These are phyloP conservation scores for Darksidea phi DNA, from an alignment of 495 filamentous ascomycete species.

Conservation along the genomic window DNA sequence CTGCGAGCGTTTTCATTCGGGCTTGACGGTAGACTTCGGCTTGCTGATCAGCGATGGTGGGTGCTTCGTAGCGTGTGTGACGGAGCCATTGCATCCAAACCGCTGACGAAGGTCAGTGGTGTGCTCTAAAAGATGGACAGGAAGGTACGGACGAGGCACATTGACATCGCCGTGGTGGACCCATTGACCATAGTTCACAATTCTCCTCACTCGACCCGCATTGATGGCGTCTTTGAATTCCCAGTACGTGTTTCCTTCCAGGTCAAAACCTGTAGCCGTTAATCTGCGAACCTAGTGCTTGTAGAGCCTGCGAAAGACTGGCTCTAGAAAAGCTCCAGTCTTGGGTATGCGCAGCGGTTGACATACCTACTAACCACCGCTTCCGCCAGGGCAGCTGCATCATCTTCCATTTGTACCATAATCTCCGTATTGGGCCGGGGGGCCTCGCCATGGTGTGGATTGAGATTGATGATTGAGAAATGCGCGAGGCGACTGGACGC, in stretches of 20 bases:
- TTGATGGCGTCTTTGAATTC: constrained; percentile 72
- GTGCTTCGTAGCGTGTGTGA: constrained; percentile 68
- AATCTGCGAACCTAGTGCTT: not conserved
- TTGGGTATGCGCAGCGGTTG: not conserved
- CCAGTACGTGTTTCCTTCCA: constrained; percentile 91
- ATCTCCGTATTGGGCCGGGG: constrained; percentile 44
- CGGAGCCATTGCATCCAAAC: constrained; percentile 98
- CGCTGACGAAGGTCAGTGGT: constrained; percentile 47
- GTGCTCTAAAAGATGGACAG: not conserved
- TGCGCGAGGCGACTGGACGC: constrained; percentile 10
- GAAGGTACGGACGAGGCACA: constrained; percentile 50
- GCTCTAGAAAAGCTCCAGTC: too few species aligned
- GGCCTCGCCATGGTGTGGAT: constrained; percentile 35
- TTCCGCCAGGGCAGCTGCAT: constrained; percentile 83
- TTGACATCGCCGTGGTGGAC: constrained; percentile 68
- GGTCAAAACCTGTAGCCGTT: constrained; percentile 65
- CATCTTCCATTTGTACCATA: constrained; percentile 85
- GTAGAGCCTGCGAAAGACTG: too few species aligned
- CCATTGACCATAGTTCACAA: constrained; percentile 63
- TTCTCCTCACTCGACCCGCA: constrained; percentile 54
- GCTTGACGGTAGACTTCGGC: constrained; percentile 65
- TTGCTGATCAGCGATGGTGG: constrained; percentile 71
- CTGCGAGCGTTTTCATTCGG: constrained; percentile 71
- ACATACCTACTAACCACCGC: constrained; percentile 71
- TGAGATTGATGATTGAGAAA: not conserved